Evolutionary conservation across 2,329 filamentous ascomycete species (phyloP).

Genomic region (Diplodia sapinea): DNA sequence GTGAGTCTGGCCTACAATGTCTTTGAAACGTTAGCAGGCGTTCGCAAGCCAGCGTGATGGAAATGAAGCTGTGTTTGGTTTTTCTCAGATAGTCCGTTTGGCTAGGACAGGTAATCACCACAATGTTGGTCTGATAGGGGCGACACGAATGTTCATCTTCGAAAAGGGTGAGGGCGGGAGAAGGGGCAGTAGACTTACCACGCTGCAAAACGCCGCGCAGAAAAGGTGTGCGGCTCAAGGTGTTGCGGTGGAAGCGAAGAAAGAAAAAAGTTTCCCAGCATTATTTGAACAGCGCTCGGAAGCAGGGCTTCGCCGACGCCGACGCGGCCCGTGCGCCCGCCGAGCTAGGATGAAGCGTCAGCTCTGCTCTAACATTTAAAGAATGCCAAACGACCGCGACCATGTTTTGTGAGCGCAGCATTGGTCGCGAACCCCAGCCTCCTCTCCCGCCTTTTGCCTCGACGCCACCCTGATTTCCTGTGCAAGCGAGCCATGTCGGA

Average conservation of each 20-base stretch:
- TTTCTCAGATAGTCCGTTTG: constrained; percentile 37
- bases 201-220: not conserved
- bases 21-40: constrained; percentile 2
- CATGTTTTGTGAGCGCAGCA: constrained; percentile 23
- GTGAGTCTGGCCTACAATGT: not conserved
- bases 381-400: constrained; percentile 27
- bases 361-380: constrained; percentile 31
- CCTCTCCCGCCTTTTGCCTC: not conserved
- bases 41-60: not conserved
- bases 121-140: constrained; percentile 37
- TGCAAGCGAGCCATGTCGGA: constrained; percentile 45
- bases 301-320: constrained; percentile 21
- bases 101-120: constrained; percentile 38
- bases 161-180: constrained; percentile 36
- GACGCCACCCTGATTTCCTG: constrained; percentile 1
- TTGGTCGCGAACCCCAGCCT: constrained; percentile 5
- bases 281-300: constrained; percentile 11
- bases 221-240: constrained; percentile 4
- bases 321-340: constrained; percentile 1
- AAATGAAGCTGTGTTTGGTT: not conserved
- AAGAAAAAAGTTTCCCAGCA: constrained; percentile 19
- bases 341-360: constrained; percentile 25
- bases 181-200: constrained; percentile 12
- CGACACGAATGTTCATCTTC: constrained; percentile 40
- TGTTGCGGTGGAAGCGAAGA: constrained; percentile 8